Percentiles rank a stretch among this genome's conserved stretches.
These are phyloP conservation scores for Spiraea crenata DNA, from an alignment of 331 rosid genomes.

Conservation along the genomic window DNA sequence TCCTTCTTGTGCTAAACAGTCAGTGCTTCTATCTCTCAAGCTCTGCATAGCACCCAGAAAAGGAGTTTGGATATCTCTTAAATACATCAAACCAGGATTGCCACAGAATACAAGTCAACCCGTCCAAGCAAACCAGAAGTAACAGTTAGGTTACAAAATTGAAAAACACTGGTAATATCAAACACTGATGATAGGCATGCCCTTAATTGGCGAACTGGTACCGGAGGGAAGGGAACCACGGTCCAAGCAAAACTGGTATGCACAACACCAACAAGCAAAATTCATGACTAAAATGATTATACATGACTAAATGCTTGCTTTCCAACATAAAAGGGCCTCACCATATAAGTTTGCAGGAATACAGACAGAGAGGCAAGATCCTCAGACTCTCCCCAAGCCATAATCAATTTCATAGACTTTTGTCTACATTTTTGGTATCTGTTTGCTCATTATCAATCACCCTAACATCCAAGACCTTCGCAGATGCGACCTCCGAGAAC, in stretches of 20 bases:
- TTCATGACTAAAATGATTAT: neutral
- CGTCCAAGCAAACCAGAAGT: neutral
- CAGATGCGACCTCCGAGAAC: conserved; percentile 73
- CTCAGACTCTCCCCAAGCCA: conserved; percentile 82
- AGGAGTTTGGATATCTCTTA: neutral
- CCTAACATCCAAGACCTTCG: conserved; percentile 67
- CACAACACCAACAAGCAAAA: neutral
- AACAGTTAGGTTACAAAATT: no score
- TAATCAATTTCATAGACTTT: conserved; percentile 56
- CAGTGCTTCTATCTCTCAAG: conserved; percentile 52
- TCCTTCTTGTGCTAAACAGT: conserved; percentile 37
- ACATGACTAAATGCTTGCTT: neutral
- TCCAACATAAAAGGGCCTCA: conserved; percentile 6
- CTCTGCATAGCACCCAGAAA: conserved; percentile 43
- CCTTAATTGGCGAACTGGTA: no score
- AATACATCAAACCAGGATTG: neutral
- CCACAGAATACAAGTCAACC: neutral
- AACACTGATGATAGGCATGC: no score
- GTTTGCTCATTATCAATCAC: conserved; percentile 47
- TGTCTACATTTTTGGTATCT: conserved; percentile 28
- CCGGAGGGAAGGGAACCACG: no score
- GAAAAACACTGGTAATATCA: no score
- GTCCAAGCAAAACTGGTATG: no score
- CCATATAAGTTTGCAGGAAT: conserved; percentile 73
- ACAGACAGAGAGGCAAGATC: conserved; percentile 79